Base-by-base conservation (phyloP, 1,139 yeast species). In the Blastobotrys capitulatus region DNA sequence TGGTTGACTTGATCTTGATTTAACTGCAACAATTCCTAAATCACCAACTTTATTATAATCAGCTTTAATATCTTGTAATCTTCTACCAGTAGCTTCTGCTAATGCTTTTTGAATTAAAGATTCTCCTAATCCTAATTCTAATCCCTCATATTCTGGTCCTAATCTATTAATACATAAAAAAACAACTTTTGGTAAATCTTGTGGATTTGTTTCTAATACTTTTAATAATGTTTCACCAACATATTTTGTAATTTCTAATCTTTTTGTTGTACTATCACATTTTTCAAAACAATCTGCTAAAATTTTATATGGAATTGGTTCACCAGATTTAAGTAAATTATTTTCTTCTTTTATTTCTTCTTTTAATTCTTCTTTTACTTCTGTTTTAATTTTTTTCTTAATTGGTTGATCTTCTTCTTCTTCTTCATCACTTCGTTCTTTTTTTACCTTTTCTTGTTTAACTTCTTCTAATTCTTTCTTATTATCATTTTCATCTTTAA, bases 141-240 rank as follows among this genome's bases (percentile, higher is more conserved):
- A 72, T 38, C 94, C 96, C 61, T 88, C 96, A 63, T 92, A 92
- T 63, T 92, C 98, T 0, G 98, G 98, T 0, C 97, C 97, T 15
- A 92, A 72, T 50, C 94, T 73, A 64, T 90, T 90, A 62, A 90
- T 89, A 66, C 86, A 86, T 16, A 92, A 74, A 60, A 90, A 92
- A 1, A 90, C 86, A 1, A 87, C 80, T 52, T 78, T 79, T 4
- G 86, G 76, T 51, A 92, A 69, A 45, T 79, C 82, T 15, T 74
- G 71, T 0, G 87, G 82, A 19, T 80, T 74, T 25, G 76, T 72
- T 42, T 75, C 67, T 48, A 90, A 71, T 0, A 87, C 81, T 42
- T 79, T 76, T 20, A 77, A 67, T 61, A 86, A 85, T 63, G 88
- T 84, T 43, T 79, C 82, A 0, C 95, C 77, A 34, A 92, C 81